Conservation (phyloP, 2,329 filamentous ascomycete genomes). For the Sporothrix mexicana region DNA sequence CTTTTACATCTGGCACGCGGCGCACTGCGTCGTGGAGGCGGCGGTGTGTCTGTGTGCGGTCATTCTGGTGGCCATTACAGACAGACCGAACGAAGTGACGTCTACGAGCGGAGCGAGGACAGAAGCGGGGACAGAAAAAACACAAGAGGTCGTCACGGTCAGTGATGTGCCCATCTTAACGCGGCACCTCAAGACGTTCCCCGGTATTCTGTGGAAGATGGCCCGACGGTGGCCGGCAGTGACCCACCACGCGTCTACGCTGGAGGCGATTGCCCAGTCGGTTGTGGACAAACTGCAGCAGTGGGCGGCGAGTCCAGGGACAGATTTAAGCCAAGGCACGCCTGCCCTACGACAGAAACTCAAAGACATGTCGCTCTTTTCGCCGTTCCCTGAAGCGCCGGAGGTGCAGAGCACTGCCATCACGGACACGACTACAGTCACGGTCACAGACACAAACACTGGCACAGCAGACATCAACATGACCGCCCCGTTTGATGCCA, state of each 20-base stretch:
- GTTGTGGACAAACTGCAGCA: background rate
- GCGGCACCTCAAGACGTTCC: constrained; percentile 20
- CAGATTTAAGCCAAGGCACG: background rate
- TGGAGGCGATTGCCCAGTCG: background rate
- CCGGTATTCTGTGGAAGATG: constrained; percentile 28
- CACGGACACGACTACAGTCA: too few relatives aligned
- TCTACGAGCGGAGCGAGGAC: background rate
- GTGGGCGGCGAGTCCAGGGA: background rate
- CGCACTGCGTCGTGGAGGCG: constrained; percentile 23
- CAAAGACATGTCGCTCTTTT: constrained; percentile 14
- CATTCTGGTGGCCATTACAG: background rate
- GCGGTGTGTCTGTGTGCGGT: background rate
- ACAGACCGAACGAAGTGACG: too few relatives aligned
- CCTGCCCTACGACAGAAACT: background rate
- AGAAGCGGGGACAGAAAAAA: background rate
- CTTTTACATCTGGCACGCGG: constrained; percentile 30
- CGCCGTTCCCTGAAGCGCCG: background rate
- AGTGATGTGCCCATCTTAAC: constrained; percentile 12
- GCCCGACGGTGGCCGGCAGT: constrained; percentile 27
- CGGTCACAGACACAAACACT: background rate
- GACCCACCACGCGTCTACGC: constrained; percentile 3
- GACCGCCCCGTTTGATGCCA: constrained; percentile 6
- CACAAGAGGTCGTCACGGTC: background rate
- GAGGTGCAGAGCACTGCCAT: background rate
- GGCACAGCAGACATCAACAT: background rate